These are phyloP conservation scores for Thermothelomyces thermophilus DNA, from an alignment of 2,329 filamentous ascomycete species.

Conservation along the genomic window DNA sequence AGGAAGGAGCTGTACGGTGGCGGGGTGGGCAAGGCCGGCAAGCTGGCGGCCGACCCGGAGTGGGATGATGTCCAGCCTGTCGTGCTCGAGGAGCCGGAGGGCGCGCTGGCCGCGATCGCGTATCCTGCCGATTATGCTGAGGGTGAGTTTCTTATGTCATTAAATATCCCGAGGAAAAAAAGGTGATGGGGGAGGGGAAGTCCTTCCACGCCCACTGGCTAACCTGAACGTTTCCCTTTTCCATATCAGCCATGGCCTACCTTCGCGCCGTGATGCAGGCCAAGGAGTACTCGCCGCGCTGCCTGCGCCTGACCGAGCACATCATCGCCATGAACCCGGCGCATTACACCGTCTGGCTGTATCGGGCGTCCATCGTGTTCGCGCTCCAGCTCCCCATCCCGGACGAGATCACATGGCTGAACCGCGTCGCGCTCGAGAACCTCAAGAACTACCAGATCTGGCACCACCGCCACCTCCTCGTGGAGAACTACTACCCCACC, in stretches of 20 bases:
- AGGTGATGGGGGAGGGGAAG: too few relatives aligned
- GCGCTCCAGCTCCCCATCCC: conserved; percentile 57
- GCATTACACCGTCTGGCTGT: conserved; percentile 98
- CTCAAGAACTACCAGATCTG: conserved; percentile 99
- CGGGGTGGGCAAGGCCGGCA: conserved; percentile 40
- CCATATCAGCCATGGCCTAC: conserved; percentile 70
- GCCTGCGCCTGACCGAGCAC: conserved; percentile 74
- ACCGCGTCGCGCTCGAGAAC: conserved; percentile 71
- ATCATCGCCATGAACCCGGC: conserved; percentile 91
- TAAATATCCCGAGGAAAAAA: too few relatives aligned
- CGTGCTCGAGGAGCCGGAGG: conserved; percentile 72
- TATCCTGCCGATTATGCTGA: conserved; percentile 87
- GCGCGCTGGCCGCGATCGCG: conserved; percentile 84
- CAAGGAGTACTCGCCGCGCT: conserved; percentile 75
- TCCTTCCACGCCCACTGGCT: too few relatives aligned
- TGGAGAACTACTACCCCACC: conserved; percentile 51
- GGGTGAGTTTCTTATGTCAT: conserved; percentile 37
- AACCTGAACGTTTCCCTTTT: too few relatives aligned
- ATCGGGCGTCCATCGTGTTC: conserved; percentile 73
- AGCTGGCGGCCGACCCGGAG: conserved; percentile 60
- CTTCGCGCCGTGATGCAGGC: conserved; percentile 87
- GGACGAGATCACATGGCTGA: conserved; percentile 79
- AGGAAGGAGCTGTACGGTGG: conserved; percentile 46
- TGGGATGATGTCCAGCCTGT: conserved; percentile 86
- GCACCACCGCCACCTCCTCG: conserved; percentile 63